These are phyloP conservation scores for Leishmania tropica DNA, from an alignment of 208 protist genomes.

Conservation along the genomic window DNA sequence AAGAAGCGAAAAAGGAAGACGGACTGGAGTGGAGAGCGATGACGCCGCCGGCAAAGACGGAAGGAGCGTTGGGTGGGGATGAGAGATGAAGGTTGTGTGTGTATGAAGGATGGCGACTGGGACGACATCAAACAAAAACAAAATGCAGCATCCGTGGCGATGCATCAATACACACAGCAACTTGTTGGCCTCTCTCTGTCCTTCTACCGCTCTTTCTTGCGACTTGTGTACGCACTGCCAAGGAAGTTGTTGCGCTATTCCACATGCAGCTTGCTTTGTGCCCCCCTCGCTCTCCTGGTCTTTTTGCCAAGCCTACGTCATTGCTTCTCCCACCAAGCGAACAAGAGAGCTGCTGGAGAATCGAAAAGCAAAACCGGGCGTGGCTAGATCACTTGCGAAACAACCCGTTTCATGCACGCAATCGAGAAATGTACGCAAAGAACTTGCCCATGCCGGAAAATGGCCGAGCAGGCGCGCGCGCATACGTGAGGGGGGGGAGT, in stretches of 20 bases:
- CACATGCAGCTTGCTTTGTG: neutral
- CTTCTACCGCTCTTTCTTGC: neutral
- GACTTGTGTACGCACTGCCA: neutral
- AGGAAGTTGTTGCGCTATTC: neutral
- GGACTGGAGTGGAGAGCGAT: neutral
- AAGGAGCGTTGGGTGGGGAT: neutral
- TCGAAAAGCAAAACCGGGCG: neutral
- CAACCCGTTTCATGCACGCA: neutral
- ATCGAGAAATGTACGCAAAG: neutral
- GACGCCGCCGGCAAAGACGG: neutral
- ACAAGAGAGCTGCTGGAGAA: neutral
- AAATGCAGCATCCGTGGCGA: neutral
- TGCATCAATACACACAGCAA: neutral
- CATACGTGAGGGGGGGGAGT: neutral
- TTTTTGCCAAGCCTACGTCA: neutral
- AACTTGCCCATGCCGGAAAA: neutral
- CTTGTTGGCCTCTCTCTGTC: conserved; percentile 1
- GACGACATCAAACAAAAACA: neutral
- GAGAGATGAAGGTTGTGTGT: neutral
- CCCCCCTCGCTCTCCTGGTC: neutral
- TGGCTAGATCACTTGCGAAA: neutral
- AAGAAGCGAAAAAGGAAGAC: conserved; percentile 9
- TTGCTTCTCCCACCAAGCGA: neutral
- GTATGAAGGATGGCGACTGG: neutral
- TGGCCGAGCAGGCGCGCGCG: neutral